These are phyloP conservation scores for Setomelanomma holmii DNA, from an alignment of 2,329 filamentous ascomycete species.

Conservation along the genomic window DNA sequence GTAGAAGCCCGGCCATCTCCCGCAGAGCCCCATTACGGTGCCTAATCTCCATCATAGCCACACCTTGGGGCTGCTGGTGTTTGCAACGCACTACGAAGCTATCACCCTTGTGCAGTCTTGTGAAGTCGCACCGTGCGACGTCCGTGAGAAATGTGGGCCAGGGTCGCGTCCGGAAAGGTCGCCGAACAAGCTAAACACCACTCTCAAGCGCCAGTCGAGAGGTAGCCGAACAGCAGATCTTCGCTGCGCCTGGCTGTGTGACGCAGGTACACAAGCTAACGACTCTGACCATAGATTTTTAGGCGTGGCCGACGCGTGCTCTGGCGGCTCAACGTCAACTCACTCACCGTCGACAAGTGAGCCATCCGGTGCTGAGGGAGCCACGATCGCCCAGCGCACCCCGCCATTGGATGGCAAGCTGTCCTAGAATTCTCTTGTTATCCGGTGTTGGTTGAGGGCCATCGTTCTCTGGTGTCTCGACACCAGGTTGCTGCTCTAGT, in stretches of 20 bases:
- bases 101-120: background rate
- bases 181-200: slow-evolving; percentile 1
- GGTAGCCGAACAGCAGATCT: background rate
- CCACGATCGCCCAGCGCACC: slow-evolving; percentile 89
- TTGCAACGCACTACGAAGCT: background rate
- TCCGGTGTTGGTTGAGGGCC: slow-evolving; percentile 29
- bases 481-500: slow-evolving; percentile 61
- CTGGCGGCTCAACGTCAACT: background rate
- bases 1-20: slow-evolving; percentile 7
- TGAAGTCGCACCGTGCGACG: background rate
- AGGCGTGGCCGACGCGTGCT: background rate
- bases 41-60: no score
- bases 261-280: background rate
- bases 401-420: slow-evolving; percentile 86
- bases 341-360: slow-evolving; percentile 54
- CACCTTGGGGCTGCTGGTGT: background rate
- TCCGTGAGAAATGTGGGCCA: background rate
- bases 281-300: background rate
- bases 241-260: background rate
- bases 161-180: background rate
- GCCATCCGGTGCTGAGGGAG: slow-evolving; percentile 84
- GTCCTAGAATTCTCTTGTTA: slow-evolving; percentile 72
- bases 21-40: slow-evolving; percentile 14
- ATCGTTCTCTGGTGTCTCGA: slow-evolving; percentile 54
- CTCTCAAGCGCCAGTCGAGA: background rate